phyloP scores from a whole-genome alignment of 805 yeast species.

The Myxozyma nipponensis region DNA sequence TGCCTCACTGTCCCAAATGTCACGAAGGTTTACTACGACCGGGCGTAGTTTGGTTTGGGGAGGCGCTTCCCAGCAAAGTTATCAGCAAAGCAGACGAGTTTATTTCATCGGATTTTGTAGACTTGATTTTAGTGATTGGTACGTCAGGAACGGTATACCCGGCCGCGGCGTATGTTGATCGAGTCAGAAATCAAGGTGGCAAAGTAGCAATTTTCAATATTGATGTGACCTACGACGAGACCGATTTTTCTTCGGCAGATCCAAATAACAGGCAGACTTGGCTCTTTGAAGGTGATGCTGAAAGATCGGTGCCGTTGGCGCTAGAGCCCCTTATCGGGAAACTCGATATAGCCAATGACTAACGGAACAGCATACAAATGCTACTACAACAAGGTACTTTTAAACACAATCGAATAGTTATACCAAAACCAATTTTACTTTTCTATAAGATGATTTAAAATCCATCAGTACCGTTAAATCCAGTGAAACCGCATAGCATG shows the following conservation, averaged over 20 bases:
- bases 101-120: conserved; percentile 54
- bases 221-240: conserved; percentile 37
- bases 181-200: conserved; percentile 69
- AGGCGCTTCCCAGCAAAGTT: conserved; percentile 61
- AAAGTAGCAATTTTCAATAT: conserved; percentile 80
- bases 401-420: too few relatives aligned
- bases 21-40: conserved; percentile 67
- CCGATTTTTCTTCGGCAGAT: neutral
- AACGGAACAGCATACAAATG: too few relatives aligned
- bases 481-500: conserved; percentile 64
- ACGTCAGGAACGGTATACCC: conserved; percentile 88
- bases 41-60: conserved; percentile 96
- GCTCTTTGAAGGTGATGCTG: conserved; percentile 60
- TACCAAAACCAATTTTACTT: too few relatives aligned
- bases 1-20: conserved; percentile 79
- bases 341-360: neutral
- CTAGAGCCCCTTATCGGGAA: conserved; percentile 46
- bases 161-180: conserved; percentile 83
- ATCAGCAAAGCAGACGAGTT: conserved; percentile 70
- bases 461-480: conserved; percentile 71
- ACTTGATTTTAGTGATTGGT: conserved; percentile 76
- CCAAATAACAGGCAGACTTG: conserved; percentile 4
- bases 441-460: conserved; percentile 33
- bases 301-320: conserved; percentile 63
- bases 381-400: neutral